Evolutionary conservation across 2,329 filamentous ascomycete species (phyloP).

Genomic region (Sphaerulina musiva): DNA sequence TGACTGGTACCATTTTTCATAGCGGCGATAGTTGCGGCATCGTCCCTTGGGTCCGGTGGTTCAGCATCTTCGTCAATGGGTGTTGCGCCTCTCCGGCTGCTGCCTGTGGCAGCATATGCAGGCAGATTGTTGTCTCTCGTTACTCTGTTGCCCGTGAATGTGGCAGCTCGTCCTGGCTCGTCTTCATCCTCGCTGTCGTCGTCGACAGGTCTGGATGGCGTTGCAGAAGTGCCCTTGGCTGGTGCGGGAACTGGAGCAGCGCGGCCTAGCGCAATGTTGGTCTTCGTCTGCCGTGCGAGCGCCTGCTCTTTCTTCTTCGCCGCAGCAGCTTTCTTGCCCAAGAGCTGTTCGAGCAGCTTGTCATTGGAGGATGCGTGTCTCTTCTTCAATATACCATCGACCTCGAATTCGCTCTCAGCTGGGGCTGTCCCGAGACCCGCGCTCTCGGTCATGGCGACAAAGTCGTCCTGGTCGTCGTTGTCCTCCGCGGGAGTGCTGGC

Average conservation of each 20-base stretch:
- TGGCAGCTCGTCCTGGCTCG: conserved; percentile 24
- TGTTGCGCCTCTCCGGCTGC: not conserved
- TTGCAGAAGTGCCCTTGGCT: not conserved
- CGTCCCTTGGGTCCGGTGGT: conserved; percentile 12
- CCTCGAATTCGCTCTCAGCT: conserved; percentile 9
- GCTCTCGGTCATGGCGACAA: conserved; percentile 31
- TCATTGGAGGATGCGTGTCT: conserved; percentile 38
- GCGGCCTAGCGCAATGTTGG: conserved; percentile 12
- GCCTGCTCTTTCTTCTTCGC: conserved; percentile 27
- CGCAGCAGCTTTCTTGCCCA: conserved; percentile 39
- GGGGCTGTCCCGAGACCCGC: conserved; percentile 15
- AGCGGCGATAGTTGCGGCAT: conserved; percentile 12
- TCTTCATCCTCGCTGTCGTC: conserved; percentile 35
- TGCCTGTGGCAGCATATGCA: conserved; percentile 8
- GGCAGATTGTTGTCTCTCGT: conserved; percentile 11
- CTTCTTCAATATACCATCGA: conserved; percentile 34
- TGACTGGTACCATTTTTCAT: conserved; percentile 2
- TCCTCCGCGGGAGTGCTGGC: conserved; percentile 17
- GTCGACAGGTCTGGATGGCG: not conserved
- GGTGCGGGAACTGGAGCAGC: conserved; percentile 8
- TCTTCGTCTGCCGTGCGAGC: conserved; percentile 8
- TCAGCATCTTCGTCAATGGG: conserved; percentile 12
- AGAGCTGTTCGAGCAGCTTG: conserved; percentile 36
- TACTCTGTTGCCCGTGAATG: conserved; percentile 20
- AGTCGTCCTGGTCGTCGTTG: conserved; percentile 50